These are phyloP conservation scores for Kurtzmaniella fragi DNA, from an alignment of 805 yeast species.

Conservation along the genomic window DNA sequence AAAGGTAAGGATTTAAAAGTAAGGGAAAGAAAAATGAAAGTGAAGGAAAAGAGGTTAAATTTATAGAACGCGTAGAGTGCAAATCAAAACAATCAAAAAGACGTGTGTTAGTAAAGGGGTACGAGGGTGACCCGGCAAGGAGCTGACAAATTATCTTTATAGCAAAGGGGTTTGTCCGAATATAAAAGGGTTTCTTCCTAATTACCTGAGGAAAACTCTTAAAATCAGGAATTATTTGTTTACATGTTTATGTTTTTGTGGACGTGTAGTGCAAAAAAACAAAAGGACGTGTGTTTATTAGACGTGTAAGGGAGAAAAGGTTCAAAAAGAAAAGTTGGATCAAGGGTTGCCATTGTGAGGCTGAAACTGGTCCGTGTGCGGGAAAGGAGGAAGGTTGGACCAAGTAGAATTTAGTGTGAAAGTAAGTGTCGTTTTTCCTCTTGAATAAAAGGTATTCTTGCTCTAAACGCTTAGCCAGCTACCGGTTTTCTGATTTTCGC, in stretches of 20 bases:
- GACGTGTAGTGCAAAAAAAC: slow-evolving; percentile 1
- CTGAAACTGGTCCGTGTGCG: no score
- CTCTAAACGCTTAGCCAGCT: no score
- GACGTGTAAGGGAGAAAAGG: slow-evolving; percentile 1
- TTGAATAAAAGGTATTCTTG: no score
- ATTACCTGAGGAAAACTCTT: not conserved
- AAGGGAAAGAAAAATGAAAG: slow-evolving; percentile 2
- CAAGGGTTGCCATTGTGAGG: no score
- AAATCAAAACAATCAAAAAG: not conserved
- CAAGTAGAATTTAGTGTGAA: no score
- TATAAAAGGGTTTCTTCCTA: not conserved
- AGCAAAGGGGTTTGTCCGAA: not conserved
- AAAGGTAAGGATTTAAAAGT: not conserved
- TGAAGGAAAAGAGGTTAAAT: not conserved
- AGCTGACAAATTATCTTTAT: not conserved
- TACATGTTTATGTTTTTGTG: not conserved
- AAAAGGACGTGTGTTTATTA: no score
- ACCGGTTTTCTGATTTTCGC: no score
- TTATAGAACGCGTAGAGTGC: not conserved
- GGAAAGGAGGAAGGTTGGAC: no score
- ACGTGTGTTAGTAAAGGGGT: not conserved
- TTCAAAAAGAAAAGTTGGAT: not conserved
- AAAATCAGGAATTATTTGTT: slow-evolving; percentile 1
- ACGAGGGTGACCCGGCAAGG: not conserved
- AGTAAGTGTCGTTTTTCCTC: no score